These are phyloP conservation scores for Cryphonectria carpinicola DNA, from an alignment of 2,329 filamentous ascomycete species.

Conservation along the genomic window DNA sequence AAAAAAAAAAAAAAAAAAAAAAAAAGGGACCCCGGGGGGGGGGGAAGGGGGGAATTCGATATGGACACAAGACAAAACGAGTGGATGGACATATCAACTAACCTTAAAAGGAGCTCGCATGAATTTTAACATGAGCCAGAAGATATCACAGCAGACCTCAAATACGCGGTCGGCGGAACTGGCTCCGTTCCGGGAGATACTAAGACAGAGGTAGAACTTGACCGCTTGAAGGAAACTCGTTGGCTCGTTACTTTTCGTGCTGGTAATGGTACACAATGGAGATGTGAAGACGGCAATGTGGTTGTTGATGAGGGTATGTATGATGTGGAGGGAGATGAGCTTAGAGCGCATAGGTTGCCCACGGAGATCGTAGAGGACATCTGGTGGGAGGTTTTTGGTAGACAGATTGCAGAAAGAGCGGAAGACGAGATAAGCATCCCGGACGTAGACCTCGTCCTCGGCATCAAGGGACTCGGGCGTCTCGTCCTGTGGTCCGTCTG, in stretches of 20 bases:
- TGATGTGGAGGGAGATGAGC: slow-evolving; percentile 90
- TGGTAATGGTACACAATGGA: slow-evolving; percentile 87
- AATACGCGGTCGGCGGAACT: slow-evolving; percentile 92
- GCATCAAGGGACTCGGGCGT: slow-evolving; percentile 63
- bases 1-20: no score
- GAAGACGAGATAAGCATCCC: slow-evolving; percentile 96
- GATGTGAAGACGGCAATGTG: slow-evolving; percentile 90
- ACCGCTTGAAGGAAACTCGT: slow-evolving; percentile 93
- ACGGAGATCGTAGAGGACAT: slow-evolving; percentile 89
- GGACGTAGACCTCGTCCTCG: slow-evolving; percentile 95
- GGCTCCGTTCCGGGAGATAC: slow-evolving; percentile 91
- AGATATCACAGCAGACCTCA: slow-evolving; percentile 94
- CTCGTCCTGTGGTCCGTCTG: slow-evolving; percentile 60
- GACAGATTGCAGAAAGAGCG: slow-evolving; percentile 97
- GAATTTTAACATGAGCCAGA: slow-evolving; percentile 95
- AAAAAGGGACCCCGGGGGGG: no score
- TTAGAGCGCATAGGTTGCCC: slow-evolving; percentile 98
- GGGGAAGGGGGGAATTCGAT: not conserved
- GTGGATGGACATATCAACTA: slow-evolving; percentile 36
- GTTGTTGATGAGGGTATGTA: slow-evolving; percentile 94
- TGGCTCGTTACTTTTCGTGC: slow-evolving; percentile 83
- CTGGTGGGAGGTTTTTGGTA: slow-evolving; percentile 85
- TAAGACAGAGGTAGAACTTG: slow-evolving; percentile 95
- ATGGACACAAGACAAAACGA: not conserved
- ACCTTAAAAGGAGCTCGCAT: slow-evolving; percentile 94